These are phyloP conservation scores for Cutaneotrichosporon spelunceum DNA, from an alignment of 1,284 basidiomycete species.

Conservation along the genomic window DNA sequence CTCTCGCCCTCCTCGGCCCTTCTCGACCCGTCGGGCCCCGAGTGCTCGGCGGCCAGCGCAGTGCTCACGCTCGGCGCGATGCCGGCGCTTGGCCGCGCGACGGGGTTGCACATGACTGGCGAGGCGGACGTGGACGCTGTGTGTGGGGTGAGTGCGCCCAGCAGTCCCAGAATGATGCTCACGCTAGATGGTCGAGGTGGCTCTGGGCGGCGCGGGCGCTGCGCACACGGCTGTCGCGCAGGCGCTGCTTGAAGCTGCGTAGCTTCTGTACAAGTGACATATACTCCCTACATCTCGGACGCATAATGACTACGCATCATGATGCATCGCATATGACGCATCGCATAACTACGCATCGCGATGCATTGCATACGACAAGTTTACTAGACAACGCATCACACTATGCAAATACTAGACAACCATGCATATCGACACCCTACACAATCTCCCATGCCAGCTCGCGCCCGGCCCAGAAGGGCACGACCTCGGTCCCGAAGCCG, in stretches of 20 bases:
- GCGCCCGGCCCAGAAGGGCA: slow-evolving; percentile 91
- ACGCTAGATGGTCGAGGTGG: slow-evolving; percentile 41
- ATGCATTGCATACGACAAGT: too few relatives aligned
- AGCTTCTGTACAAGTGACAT: too few relatives aligned
- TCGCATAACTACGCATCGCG: too few relatives aligned
- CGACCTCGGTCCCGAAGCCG: slow-evolving; percentile 61
- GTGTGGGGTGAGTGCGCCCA: slow-evolving; percentile 3
- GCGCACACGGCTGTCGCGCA: slow-evolving; percentile 37
- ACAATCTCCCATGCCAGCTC: slow-evolving; percentile 76
- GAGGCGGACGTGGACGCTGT: slow-evolving; percentile 41
- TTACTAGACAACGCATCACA: too few relatives aligned
- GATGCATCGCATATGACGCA: too few relatives aligned
- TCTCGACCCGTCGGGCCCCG: slow-evolving; percentile 68
- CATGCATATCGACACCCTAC: slow-evolving; percentile 8
- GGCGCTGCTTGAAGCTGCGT: slow-evolving; percentile 29
- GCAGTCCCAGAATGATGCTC: not conserved
- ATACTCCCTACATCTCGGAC: too few relatives aligned
- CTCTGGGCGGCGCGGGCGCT: slow-evolving; percentile 26
- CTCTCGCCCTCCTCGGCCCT: slow-evolving; percentile 59
- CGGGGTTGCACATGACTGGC: slow-evolving; percentile 76
- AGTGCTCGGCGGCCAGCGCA: slow-evolving; percentile 58
- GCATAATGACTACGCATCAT: too few relatives aligned
- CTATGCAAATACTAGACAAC: too few relatives aligned
- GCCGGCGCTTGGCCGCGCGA: slow-evolving; percentile 84
- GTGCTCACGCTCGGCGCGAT: slow-evolving; percentile 73